A percentile compares a stretch with the other conserved stretches of the same genome.
Evolutionary conservation across 1,284 basidiomycete genomes (phyloP).

Genomic region (Trichosporon asahii): DNA sequence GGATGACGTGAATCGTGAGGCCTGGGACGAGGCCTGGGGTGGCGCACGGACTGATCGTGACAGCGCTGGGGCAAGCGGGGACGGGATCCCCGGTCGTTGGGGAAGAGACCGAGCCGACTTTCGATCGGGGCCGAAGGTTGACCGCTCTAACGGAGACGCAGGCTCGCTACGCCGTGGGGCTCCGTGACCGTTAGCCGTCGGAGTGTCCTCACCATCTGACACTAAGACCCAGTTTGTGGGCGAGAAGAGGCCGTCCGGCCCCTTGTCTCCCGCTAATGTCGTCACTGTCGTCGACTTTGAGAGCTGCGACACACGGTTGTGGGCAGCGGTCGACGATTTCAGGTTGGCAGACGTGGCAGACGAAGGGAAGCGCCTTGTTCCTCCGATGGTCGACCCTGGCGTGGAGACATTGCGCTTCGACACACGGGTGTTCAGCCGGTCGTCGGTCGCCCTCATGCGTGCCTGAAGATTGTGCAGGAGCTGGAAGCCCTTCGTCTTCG

Average conservation of each 20-base stretch:
- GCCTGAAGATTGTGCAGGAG: slow-evolving; percentile 44
- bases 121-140: not conserved
- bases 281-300: slow-evolving; percentile 3
- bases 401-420: slow-evolving; percentile 44
- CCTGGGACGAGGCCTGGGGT: not conserved
- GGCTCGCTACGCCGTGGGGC: slow-evolving; percentile 19
- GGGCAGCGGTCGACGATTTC: not conserved
- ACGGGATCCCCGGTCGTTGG: slow-evolving; percentile 44
- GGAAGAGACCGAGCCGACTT: slow-evolving; percentile 33
- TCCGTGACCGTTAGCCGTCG: slow-evolving; percentile 15
- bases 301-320: slow-evolving; percentile 11
- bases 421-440: slow-evolving; percentile 39
- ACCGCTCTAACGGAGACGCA: slow-evolving; percentile 26
- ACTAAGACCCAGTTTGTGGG: slow-evolving; percentile 49
- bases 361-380: not conserved
- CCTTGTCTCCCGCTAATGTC: not conserved
- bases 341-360: slow-evolving; percentile 7
- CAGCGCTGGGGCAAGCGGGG: slow-evolving; percentile 33
- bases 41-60: slow-evolving; percentile 3
- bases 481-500: slow-evolving; percentile 41
- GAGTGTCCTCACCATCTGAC: slow-evolving; percentile 34
- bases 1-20: not conserved
- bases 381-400: slow-evolving; percentile 40
- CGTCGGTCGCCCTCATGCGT: slow-evolving; percentile 43
- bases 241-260: slow-evolving; percentile 23